phyloP scores from a whole-genome alignment of 2,329 filamentous ascomycete genomes.

The Didymella keratinophila region DNA sequence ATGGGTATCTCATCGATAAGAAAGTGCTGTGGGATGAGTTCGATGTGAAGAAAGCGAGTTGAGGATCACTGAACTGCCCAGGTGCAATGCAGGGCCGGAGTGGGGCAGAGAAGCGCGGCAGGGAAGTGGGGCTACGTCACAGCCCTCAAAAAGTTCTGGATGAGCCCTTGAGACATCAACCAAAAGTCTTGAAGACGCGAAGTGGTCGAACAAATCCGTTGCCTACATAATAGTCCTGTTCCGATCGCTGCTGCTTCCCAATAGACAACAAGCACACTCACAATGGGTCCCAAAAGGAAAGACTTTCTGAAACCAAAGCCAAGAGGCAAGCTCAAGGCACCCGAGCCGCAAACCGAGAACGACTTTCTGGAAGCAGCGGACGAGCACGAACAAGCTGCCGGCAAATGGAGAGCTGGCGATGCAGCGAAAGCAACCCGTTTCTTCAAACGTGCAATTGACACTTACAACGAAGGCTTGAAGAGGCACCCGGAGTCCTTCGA shows the following conservation, averaged over 20 bases:
- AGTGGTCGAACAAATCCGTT: not conserved
- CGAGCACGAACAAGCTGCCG: conserved; percentile 73
- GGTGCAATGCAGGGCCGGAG: not conserved
- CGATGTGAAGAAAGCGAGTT: conserved; percentile 34
- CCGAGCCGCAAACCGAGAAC: conserved; percentile 68
- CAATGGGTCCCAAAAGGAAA: conserved; percentile 45
- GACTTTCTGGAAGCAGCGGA: conserved; percentile 74
- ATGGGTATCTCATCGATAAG: conserved; percentile 65
- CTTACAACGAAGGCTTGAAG: conserved; percentile 69
- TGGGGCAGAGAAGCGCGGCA: conserved; percentile 5
- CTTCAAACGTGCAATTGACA: conserved; percentile 70
- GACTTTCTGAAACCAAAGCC: conserved; percentile 43
- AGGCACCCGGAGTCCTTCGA: conserved; percentile 71
- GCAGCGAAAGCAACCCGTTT: conserved; percentile 69
- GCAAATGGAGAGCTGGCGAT: conserved; percentile 78
- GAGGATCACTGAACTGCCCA: conserved; percentile 7
- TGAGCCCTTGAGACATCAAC: not conserved
- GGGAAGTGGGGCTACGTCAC: conserved; percentile 30
- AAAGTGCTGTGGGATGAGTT: conserved; percentile 56
- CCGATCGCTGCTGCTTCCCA: not conserved
- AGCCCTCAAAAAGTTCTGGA: conserved; percentile 23
- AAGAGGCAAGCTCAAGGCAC: conserved; percentile 41
- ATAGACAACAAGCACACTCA: not conserved
- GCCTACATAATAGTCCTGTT: not conserved
- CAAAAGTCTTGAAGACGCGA: not conserved